Conservation (phyloP, 2,329 filamentous ascomycete genomes). For the Leptosphaerulina australis region DNA sequence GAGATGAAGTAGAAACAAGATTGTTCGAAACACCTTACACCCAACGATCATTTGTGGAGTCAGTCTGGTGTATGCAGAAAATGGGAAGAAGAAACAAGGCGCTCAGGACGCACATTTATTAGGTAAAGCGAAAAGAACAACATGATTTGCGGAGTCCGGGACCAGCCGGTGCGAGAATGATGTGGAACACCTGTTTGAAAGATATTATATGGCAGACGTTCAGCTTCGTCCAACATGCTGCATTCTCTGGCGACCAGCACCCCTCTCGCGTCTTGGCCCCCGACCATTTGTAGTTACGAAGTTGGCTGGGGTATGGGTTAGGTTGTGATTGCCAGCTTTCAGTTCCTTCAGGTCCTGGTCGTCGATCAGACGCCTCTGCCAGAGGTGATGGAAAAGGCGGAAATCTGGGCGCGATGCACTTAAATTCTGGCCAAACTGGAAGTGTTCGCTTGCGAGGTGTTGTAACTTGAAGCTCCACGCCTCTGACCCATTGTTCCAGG, state of each 20-base stretch:
- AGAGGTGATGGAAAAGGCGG: conserved; percentile 37
- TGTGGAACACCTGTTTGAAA: background rate
- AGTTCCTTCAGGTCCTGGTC: conserved; percentile 44
- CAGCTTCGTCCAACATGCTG: background rate
- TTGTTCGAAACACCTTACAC: too few species aligned
- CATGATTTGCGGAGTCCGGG: too few species aligned
- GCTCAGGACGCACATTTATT: too few species aligned
- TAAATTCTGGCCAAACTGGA: conserved; percentile 32
- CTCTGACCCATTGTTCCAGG: conserved; percentile 14
- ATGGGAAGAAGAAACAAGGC: too few species aligned
- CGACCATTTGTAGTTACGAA: conserved; percentile 27
- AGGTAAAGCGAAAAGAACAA: too few species aligned
- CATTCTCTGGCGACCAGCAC: background rate
- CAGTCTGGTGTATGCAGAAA: too few species aligned
- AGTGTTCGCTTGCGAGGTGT: conserved; percentile 37
- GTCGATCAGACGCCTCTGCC: conserved; percentile 40
- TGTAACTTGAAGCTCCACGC: conserved; percentile 37
- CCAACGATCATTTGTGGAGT: too few species aligned
- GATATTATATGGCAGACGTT: background rate
- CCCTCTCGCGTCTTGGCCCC: conserved; percentile 11
- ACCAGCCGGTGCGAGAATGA: background rate
- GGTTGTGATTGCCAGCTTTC: conserved; percentile 38
- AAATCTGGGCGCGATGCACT: conserved; percentile 37
- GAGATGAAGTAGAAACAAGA: too few species aligned
- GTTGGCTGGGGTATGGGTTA: conserved; percentile 24